Evolutionary conservation across 1,284 basidiomycete genomes (phyloP).

Genomic region (Thecaphora frezii): DNA sequence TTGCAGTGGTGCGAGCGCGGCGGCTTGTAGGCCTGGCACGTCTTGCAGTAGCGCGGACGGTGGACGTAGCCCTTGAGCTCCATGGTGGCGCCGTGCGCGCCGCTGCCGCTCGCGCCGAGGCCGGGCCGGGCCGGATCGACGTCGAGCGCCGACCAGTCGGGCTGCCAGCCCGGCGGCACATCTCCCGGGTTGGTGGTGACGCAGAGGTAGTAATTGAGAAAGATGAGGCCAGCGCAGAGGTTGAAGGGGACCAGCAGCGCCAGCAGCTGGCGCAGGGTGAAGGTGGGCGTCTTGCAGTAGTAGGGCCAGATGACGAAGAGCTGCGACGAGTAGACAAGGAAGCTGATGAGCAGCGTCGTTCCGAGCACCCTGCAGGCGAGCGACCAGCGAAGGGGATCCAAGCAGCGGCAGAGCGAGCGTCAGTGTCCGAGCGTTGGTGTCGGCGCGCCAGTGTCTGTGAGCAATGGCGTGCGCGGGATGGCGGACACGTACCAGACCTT

Average conservation of each 20-base stretch:
- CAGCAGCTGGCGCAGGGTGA: constrained; percentile 66
- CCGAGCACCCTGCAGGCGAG: constrained; percentile 18
- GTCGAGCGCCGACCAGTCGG: constrained; percentile 37
- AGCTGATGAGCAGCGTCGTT: constrained; percentile 35
- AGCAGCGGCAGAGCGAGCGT: not conserved
- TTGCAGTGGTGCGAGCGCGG: constrained; percentile 59
- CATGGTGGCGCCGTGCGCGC: constrained; percentile 4
- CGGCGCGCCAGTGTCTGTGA: not conserved
- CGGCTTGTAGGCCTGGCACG: constrained; percentile 47
- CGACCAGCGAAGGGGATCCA: not conserved
- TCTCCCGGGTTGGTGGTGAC: constrained; percentile 43
- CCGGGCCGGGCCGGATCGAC: not conserved
- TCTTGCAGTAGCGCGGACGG: constrained; percentile 46
- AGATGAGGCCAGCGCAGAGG: constrained; percentile 62
- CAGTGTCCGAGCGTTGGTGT: not conserved
- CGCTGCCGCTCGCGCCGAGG: not conserved
- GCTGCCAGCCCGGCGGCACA: constrained; percentile 45
- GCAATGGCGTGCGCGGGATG: not conserved
- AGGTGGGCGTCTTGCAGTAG: constrained; percentile 33
- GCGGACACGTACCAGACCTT: constrained; percentile 24
- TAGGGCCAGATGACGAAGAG: constrained; percentile 50
- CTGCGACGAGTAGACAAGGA: constrained; percentile 48
- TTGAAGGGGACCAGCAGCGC: constrained; percentile 82
- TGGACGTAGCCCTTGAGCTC: constrained; percentile 29
- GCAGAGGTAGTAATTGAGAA: constrained; percentile 50